Conservation (phyloP, 164 flowering plant genomes). For the Dillenia turbinata region DNA sequence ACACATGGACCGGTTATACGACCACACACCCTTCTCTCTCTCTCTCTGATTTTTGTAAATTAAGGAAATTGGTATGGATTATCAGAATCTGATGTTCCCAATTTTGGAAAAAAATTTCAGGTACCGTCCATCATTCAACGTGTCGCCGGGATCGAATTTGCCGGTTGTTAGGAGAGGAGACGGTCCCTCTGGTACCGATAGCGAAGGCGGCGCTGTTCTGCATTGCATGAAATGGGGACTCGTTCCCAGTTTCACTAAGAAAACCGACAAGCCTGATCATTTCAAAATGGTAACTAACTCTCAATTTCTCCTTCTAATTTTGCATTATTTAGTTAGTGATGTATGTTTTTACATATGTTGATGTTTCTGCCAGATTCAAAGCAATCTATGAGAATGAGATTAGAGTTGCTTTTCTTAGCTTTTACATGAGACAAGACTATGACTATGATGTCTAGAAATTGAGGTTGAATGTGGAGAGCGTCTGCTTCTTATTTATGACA, state of each 20-base stretch:
- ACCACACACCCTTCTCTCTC: slow-evolving; percentile 2
- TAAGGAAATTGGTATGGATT: too few relatives aligned
- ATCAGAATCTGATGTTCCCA: too few relatives aligned
- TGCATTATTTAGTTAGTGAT: too few relatives aligned
- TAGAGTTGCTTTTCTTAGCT: too few relatives aligned
- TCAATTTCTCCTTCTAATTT: background rate
- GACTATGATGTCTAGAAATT: too few relatives aligned
- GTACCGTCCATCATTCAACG: slow-evolving; percentile 75
- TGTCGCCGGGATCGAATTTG: slow-evolving; percentile 66
- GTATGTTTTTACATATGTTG: too few relatives aligned
- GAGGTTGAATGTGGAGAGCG: too few relatives aligned
- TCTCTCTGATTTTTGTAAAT: background rate
- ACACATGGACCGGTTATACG: slow-evolving; percentile 52
- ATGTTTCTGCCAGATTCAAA: too few relatives aligned
- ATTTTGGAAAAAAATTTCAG: slow-evolving; percentile 23
- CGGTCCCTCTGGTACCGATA: slow-evolving; percentile 16
- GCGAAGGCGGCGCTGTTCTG: slow-evolving; percentile 31
- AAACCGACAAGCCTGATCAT: slow-evolving; percentile 79
- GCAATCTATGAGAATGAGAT: too few relatives aligned
- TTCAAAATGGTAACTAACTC: slow-evolving; percentile 63
- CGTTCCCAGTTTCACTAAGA: slow-evolving; percentile 88
- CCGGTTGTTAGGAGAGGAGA: slow-evolving; percentile 73
- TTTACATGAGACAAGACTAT: too few relatives aligned
- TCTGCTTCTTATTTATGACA: too few relatives aligned
- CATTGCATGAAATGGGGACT: slow-evolving; percentile 99